phyloP scores from a whole-genome alignment of 768 basidiomycete species.

The Panaeolus papilionaceus region DNA sequence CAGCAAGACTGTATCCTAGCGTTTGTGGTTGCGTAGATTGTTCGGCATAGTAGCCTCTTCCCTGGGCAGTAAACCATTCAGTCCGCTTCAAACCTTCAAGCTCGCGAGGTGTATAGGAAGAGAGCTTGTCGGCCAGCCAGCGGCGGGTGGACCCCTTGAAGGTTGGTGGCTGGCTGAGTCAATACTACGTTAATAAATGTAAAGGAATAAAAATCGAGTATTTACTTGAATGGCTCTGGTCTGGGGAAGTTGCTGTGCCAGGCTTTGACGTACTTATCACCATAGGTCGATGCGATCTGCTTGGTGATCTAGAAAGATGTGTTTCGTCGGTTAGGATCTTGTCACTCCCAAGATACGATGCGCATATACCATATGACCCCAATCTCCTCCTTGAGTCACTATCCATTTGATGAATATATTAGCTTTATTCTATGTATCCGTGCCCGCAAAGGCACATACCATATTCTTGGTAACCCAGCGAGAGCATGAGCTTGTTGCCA shows the following conservation, averaged over 20 bases:
- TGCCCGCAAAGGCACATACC: constrained; percentile 34
- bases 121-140: constrained; percentile 63
- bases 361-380: constrained; percentile 43
- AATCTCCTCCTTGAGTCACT: constrained; percentile 57
- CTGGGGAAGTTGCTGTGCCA: constrained; percentile 56
- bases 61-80: constrained; percentile 30
- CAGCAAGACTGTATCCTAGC: constrained; percentile 55
- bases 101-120: neutral
- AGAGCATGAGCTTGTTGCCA: constrained; percentile 52
- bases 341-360: neutral
- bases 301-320: constrained; percentile 31
- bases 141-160: constrained; percentile 54
- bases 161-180: constrained; percentile 51
- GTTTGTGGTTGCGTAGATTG: constrained; percentile 57
- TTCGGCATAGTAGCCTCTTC: constrained; percentile 41
- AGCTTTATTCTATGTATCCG: neutral
- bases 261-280: constrained; percentile 48
- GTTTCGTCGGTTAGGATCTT: no score
- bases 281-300: constrained; percentile 35
- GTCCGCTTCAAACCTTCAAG: constrained; percentile 33
- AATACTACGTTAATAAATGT: constrained; percentile 41
- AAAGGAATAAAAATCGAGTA: constrained; percentile 29
- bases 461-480: constrained; percentile 55
- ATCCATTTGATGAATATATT: neutral
- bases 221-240: constrained; percentile 25